phyloP scores from a whole-genome alignment of 208 protist species.

The Naegleria lovaniensis region DNA sequence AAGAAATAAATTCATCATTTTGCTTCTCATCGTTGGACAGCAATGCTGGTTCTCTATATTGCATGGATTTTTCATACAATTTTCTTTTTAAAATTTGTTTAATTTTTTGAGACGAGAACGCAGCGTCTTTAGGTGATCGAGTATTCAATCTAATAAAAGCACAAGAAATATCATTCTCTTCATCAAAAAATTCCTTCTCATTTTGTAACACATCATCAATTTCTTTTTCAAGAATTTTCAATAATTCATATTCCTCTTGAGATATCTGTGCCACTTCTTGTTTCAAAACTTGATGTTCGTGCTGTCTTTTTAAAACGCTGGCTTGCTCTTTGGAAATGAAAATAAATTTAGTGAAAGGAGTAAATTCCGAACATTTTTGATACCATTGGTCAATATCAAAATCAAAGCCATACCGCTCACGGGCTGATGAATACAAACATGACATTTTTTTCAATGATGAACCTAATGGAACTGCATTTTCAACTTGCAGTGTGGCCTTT shows the following conservation, averaged over 20 bases:
- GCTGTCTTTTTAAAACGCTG: background rate
- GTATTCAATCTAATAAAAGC: background rate
- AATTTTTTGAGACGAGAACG: background rate
- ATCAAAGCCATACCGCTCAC: background rate
- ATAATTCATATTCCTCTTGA: background rate
- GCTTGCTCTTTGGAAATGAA: background rate
- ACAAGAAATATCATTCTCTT: background rate
- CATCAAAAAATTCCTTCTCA: background rate
- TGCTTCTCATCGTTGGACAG: background rate
- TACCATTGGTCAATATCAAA: background rate
- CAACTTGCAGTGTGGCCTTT: no score
- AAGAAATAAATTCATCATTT: constrained; percentile 2
- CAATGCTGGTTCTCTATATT: background rate
- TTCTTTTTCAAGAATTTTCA: background rate
- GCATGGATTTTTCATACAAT: background rate
- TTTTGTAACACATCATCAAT: background rate
- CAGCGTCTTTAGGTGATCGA: constrained; percentile 1
- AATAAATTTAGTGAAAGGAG: background rate
- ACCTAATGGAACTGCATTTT: no score
- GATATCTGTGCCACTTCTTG: background rate
- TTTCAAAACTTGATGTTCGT: background rate
- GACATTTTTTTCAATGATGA: no score
- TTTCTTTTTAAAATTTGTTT: background rate
- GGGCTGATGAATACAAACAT: no score
- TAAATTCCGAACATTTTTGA: background rate